phyloP scores from a whole-genome alignment of 225 moss, liverwort and hornwort genomes.

The Takakia lepidozioides region DNA sequence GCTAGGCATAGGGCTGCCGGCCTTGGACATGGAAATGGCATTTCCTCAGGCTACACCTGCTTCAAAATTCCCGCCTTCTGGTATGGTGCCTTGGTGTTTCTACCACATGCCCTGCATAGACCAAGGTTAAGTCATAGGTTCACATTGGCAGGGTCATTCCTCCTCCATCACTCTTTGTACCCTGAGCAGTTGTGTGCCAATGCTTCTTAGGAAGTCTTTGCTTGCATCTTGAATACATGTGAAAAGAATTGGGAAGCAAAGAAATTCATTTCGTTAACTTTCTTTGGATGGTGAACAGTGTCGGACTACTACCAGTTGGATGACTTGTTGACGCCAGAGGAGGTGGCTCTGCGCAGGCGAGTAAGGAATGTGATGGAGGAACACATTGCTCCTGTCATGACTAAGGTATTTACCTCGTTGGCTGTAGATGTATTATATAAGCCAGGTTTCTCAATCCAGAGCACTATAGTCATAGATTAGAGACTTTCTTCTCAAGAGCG shows the following conservation, averaged over 20 bases:
- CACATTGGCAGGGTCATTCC: too few relatives aligned
- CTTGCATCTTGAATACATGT: too few relatives aligned
- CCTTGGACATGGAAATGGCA: constrained; percentile 63
- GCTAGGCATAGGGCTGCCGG: constrained; percentile 61
- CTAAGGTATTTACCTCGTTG: too few relatives aligned
- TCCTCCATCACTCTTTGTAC: too few relatives aligned
- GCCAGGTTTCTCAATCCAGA: neutral
- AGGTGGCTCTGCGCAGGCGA: constrained; percentile 60
- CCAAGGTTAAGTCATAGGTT: too few relatives aligned
- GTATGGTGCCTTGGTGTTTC: constrained; percentile 15
- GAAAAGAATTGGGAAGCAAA: too few relatives aligned
- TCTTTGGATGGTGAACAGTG: constrained; percentile 41
- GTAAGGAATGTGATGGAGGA: constrained; percentile 75
- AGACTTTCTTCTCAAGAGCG: too few relatives aligned
- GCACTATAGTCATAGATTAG: too few relatives aligned
- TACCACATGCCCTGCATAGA: neutral
- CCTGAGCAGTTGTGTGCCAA: too few relatives aligned
- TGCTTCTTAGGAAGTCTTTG: too few relatives aligned
- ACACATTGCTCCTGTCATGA: constrained; percentile 84
- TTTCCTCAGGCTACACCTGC: constrained; percentile 95
- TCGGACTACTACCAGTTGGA: constrained; percentile 80
- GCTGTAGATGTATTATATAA: neutral
- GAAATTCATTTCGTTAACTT: neutral
- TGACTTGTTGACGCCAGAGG: constrained; percentile 69
- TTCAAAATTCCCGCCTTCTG: constrained; percentile 67